phyloP scores from a whole-genome alignment of 179 eudicot species.

The Beta corolliflora region DNA sequence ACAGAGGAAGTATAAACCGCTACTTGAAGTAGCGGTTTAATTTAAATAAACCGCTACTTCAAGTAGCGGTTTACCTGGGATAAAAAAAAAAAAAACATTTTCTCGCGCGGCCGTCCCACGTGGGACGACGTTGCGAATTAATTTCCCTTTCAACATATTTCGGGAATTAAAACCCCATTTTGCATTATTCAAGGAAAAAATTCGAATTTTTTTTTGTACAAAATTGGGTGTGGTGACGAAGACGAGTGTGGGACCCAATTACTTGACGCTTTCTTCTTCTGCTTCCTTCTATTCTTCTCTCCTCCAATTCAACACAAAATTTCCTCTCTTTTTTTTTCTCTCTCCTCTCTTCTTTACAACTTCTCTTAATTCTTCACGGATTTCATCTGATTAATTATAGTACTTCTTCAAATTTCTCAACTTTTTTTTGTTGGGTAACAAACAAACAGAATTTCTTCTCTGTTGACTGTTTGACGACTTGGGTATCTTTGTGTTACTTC shows the following conservation, averaged over 20 bases:
- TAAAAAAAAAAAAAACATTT: no score
- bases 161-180: no score
- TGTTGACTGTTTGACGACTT: slow-evolving; percentile 35
- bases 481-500: background rate
- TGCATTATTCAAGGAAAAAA: no score
- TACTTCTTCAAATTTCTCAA: background rate
- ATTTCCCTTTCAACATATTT: no score
- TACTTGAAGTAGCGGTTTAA: no score
- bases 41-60: no score
- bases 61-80: no score
- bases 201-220: no score
- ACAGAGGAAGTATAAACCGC: no score
- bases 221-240: background rate
- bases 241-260: slow-evolving; percentile 21
- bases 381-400: background rate
- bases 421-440: background rate
- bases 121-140: no score
- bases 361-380: background rate
- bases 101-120: no score
- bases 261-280: slow-evolving; percentile 24
- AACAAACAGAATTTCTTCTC: background rate
- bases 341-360: background rate
- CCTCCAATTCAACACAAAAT: background rate
- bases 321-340: slow-evolving; percentile 5
- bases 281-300: background rate